These are phyloP conservation scores for Didymella keratinophila DNA, from an alignment of 2,329 filamentous ascomycete genomes.

Conservation along the genomic window DNA sequence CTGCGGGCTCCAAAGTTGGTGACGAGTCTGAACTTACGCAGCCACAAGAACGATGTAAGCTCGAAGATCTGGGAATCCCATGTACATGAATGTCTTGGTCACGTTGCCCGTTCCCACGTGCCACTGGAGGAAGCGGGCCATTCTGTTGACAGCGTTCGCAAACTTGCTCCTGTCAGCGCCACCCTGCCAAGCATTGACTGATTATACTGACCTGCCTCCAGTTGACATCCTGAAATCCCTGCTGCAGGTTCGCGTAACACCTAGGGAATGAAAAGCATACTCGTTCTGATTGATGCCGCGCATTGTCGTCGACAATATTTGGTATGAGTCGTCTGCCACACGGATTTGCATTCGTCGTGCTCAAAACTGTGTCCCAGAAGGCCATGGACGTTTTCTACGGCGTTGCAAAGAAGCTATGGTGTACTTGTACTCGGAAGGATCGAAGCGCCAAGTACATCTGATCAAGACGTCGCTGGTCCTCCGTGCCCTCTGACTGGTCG, in stretches of 20 bases:
- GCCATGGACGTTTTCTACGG: constrained; percentile 29
- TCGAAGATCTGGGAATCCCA: constrained; percentile 48
- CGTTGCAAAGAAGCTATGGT: background rate
- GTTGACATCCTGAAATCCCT: constrained; percentile 44
- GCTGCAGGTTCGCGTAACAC: constrained; percentile 21
- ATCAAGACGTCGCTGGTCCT: constrained; percentile 1
- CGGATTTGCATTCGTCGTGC: constrained; percentile 20
- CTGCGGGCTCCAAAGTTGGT: background rate
- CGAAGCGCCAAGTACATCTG: constrained; percentile 9
- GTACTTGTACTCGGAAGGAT: constrained; percentile 13
- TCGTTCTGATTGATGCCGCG: constrained; percentile 29
- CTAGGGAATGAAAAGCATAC: constrained; percentile 36
- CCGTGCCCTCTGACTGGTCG: constrained; percentile 12
- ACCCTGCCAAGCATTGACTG: constrained; percentile 24
- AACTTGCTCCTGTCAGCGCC: constrained; percentile 25
- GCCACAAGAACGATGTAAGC: constrained; percentile 52
- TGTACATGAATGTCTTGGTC: constrained; percentile 40
- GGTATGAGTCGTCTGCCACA: constrained; percentile 38
- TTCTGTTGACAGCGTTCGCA: constrained; percentile 44
- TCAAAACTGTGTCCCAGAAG: constrained; percentile 43
- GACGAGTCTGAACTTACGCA: constrained; percentile 28
- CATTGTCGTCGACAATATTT: constrained; percentile 53
- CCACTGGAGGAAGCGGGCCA: constrained; percentile 41
- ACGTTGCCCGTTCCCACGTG: constrained; percentile 41
- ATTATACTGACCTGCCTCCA: constrained; percentile 42